Conservation (phyloP, 1,139 yeast species). For the Yarrowia galli region DNA sequence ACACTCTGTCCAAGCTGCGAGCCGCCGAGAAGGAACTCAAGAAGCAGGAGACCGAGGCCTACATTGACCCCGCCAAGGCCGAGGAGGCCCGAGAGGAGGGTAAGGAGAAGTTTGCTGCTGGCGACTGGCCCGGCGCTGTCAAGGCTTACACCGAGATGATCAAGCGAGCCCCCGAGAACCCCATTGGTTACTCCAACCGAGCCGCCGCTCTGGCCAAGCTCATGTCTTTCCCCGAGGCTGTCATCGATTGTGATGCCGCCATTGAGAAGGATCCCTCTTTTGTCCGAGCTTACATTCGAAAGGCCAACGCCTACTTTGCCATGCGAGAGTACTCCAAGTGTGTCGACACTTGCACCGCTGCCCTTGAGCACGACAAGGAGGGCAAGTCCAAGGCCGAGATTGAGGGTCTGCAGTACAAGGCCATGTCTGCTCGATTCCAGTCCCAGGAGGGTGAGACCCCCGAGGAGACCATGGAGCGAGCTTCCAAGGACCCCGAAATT, state of each 20-base stretch:
- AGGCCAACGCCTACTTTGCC: conserved; percentile 92
- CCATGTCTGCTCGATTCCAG: conserved; percentile 78
- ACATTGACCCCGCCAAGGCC: conserved; percentile 89
- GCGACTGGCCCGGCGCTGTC: conserved; percentile 97
- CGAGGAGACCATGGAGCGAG: conserved; percentile 92
- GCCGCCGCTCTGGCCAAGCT: conserved; percentile 96
- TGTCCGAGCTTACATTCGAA: conserved; percentile 94
- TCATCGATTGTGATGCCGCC: conserved; percentile 89
- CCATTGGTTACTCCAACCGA: conserved; percentile 96
- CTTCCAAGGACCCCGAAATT: conserved; percentile 91
- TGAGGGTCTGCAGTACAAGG: conserved; percentile 81
- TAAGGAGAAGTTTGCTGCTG: conserved; percentile 84
- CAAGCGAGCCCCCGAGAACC: conserved; percentile 94
- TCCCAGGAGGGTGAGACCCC: conserved; percentile 90
- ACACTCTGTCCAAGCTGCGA: conserved; percentile 86
- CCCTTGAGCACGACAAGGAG: conserved; percentile 76
- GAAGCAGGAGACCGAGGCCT: conserved; percentile 74
- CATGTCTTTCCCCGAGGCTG: conserved; percentile 97
- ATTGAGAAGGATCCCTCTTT: conserved; percentile 86
- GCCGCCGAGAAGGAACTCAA: conserved; percentile 86
- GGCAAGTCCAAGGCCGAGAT: conserved; percentile 74
- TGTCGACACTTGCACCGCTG: conserved; percentile 79
- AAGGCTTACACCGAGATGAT: conserved; percentile 94
- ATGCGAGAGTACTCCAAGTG: conserved; percentile 87
- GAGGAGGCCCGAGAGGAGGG: conserved; percentile 96